Base-by-base conservation (phyloP, 805 yeast genomes). In the Candida arabinofermentans region DNA sequence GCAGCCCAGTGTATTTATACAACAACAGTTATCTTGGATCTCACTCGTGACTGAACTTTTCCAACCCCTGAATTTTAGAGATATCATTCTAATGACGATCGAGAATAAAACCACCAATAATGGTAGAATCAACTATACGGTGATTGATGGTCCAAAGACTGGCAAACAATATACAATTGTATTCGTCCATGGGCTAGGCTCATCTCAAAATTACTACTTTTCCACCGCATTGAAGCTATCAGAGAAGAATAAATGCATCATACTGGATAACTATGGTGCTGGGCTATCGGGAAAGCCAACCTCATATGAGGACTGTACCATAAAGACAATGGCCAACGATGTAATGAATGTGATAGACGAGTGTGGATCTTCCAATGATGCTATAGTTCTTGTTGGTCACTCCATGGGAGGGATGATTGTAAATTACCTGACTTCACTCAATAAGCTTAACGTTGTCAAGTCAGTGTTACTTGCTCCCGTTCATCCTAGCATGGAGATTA, bases 351-450 rank as follows among this genome's bases (percentile, higher is more conserved):
- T 48, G 31, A 45, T 45, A 14, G 29, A 43, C 17, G 43, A 39
- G 16, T 38, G 43, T 34, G 42, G 40, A 4, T 35, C 46, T 29
- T 36, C 27, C 22, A 31, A 27, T 5, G n/a, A 38, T 19, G 47
- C 47, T 2, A 16, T 48, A 3, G 35, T 45, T 7, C 39, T 48
- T 13, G 46, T 48, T 13, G 51, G 51, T 1, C 47, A 42, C 30
- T 48, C 51, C 5, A 48, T 48, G 51, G 51, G 51, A 5, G 51
- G 51, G 2, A 37, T 48, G 47, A 40, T 48, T 21, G 44, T 46
- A 26, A 48, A 48, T 27, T 40, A 45, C 24, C 33, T 48, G 27
- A 42, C 39, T 18, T 22, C 34, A 8, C 14, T 26, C 3, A 36
- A 34, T 38, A 24, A 24, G 17, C 37, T 37, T 7, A 27, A 33